Evolutionary conservation across 306 rosid species (phyloP), one percentile per base, ranked within the genome.

Genomic region (Cicer bijugum): DNA sequence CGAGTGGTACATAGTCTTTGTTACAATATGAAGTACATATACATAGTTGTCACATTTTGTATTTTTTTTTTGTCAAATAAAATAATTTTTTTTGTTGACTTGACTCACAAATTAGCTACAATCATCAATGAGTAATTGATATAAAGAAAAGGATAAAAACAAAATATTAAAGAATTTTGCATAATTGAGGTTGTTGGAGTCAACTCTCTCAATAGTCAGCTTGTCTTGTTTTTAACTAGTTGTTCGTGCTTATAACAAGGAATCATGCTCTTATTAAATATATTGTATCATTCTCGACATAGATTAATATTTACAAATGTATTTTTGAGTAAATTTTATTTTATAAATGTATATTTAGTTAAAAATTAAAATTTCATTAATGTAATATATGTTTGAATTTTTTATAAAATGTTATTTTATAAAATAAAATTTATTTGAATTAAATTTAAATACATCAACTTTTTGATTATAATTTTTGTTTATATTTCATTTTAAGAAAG

Each of bases 131-230:
- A 59, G 65, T 59, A 5, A 39, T 23, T 10, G 33, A 23, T 23
- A 12, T 4, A 23, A 10, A 57, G 1, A 23, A 23, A 57, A 23
- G 7, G 15, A 23, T 57, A 57, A 57, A 57, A 57, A 2, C 5
- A 28, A 2, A 28, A 12, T 57, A 4, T 15, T 10, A 57, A 23
- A 57, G 8, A 57, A 57, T 57, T 23, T 57, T 57, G 63, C 40
- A 57, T 57, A 23, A 57, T 57, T 57, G 40, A 57, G 40, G 63
- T 57, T 23, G 63, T 57, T 57, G 39, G 63, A 23, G 11, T 57
- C 39, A 23, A 20, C 14, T 23, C 9, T 23, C 14, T 23, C 1
- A 6, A 57, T 6, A 10, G 39, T 20, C 39, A 20, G 35, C n/a
- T 55, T 19, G 37, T 19, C n/a, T 55, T 55, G 9, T 55, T 55